Evolutionary conservation across 371 early-diverging fungal genomes (phyloP), one percentile per base, ranked within the genome.

Genomic region (Mortierella sp.): DNA sequence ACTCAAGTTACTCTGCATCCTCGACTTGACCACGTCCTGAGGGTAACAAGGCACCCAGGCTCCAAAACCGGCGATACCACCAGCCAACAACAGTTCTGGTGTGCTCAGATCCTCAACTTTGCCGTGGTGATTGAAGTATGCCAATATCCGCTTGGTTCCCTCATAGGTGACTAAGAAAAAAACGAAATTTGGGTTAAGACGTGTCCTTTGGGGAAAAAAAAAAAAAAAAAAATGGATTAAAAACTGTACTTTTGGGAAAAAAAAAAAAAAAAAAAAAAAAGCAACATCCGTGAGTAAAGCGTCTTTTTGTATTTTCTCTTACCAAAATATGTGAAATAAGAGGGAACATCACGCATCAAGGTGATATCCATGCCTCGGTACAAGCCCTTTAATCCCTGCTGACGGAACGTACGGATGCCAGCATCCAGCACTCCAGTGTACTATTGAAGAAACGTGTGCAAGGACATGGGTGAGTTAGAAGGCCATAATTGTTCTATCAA

Each of bases 11-110:
- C 84, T 90, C 78, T 95, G 93, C 80, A 91, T 88, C 30, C 89
- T 83, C 58, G 90, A 90, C 79, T 95, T 95, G 72, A 95, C 82
- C 21, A 95, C 94, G 72, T 95, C 96, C 72, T 94, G 94, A 30
- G 96, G 96, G 71, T 93, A 94, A 27, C 93, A 92, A 3, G 92
- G 89, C 15, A 95, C 75, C 96, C 96, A 95, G 24, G 94, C 92
- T 41, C 85, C 89, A 51, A 92, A 86, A 27, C 96, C 96, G 17
- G 94, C 92, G 42, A 90, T 70, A 47, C 95, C 95, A 59, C 96
- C 96, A 12, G 94, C 91, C 73, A 94, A 64, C 51, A 95, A 80
- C 59, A 94, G 80, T 64, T 94, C 93, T 27, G 82, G 42, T 0
- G 83, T 83, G 1, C 76, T 79, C n/a, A 89, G 43, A 14, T 76